Percentiles rank a stretch among this genome's conserved stretches.
Conservation (phyloP, 352 stramenopile species). For the Thalassiosira exigua region DNA sequence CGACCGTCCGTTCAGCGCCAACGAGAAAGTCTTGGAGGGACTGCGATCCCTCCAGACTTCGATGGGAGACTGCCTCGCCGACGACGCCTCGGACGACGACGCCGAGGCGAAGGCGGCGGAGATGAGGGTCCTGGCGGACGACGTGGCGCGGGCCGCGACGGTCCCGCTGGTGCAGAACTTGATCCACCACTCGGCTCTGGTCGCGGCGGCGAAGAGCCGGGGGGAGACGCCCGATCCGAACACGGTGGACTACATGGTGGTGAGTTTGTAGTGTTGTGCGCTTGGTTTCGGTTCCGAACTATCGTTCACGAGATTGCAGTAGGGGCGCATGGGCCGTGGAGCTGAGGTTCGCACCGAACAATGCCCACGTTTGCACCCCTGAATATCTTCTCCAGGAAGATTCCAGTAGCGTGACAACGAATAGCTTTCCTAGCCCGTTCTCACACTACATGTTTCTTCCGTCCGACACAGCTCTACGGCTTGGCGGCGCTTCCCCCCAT, state of each 20-base stretch:
- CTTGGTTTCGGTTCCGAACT: too few species aligned
- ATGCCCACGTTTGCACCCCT: too few species aligned
- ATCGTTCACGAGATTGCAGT: too few species aligned
- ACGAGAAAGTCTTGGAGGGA: constrained; percentile 57
- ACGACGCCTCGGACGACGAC: constrained; percentile 3
- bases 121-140: constrained; percentile 51
- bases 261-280: constrained; percentile 13
- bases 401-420: too few species aligned
- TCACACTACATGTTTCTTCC: not conserved
- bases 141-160: constrained; percentile 62
- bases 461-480: constrained; percentile 45
- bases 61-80: constrained; percentile 24
- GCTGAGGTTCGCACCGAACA: too few species aligned
- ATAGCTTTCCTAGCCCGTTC: too few species aligned
- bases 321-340: too few species aligned
- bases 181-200: constrained; percentile 56
- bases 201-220: not conserved
- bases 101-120: constrained; percentile 14
- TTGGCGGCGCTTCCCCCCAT: constrained; percentile 51
- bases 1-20: constrained; percentile 52
- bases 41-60: constrained; percentile 57
- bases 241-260: constrained; percentile 44
- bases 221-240: not conserved
- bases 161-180: constrained; percentile 77
- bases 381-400: too few species aligned